A percentile compares a stretch with the other conserved stretches of the same genome.
phyloP scores from a whole-genome alignment of 495 filamentous ascomycete genomes.

The Lasiosphaeria hispida region DNA sequence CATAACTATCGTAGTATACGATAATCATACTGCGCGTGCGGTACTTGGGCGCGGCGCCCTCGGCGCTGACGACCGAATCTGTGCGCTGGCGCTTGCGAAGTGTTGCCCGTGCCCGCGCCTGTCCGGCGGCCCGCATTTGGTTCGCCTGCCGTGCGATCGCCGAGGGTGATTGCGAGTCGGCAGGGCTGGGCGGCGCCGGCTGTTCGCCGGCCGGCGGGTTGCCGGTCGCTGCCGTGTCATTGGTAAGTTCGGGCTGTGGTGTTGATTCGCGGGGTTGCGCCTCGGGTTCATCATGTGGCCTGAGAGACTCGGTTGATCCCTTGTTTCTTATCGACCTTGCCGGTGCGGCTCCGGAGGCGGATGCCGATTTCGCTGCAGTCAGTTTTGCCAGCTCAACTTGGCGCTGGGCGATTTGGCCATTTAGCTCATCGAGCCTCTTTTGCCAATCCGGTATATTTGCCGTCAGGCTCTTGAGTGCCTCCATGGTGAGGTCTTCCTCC shows the following conservation, averaged over 20 bases:
- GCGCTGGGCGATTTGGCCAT: slow-evolving; percentile 63
- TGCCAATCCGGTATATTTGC: slow-evolving; percentile 68
- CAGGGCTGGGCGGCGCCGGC: slow-evolving; percentile 22
- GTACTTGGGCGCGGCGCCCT: slow-evolving; percentile 52
- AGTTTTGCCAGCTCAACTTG: slow-evolving; percentile 62
- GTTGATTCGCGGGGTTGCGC: slow-evolving; percentile 30
- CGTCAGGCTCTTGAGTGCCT: slow-evolving; percentile 62
- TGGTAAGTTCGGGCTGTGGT: slow-evolving; percentile 16
- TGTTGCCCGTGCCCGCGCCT: slow-evolving; percentile 41
- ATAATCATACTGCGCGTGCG: slow-evolving; percentile 77
- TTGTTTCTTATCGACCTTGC: slow-evolving; percentile 53
- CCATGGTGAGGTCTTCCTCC: slow-evolving; percentile 48
- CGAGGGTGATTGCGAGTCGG: slow-evolving; percentile 36
- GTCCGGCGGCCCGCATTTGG: slow-evolving; percentile 45
- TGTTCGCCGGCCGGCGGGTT: slow-evolving; percentile 18
- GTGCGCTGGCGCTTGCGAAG: slow-evolving; percentile 57
- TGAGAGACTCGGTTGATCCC: slow-evolving; percentile 63
- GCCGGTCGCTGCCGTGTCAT: slow-evolving; percentile 3
- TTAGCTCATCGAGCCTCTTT: slow-evolving; percentile 64
- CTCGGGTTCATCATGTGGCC: slow-evolving; percentile 48
- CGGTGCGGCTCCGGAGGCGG: slow-evolving; percentile 20
- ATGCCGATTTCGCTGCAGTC: slow-evolving; percentile 32
- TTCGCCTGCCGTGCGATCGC: slow-evolving; percentile 48
- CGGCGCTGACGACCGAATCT: slow-evolving; percentile 55
- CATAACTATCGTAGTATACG: slow-evolving; percentile 84